Evolutionary conservation across 2,329 filamentous ascomycete species (phyloP).

Genomic region (Colletotrichum sp.): DNA sequence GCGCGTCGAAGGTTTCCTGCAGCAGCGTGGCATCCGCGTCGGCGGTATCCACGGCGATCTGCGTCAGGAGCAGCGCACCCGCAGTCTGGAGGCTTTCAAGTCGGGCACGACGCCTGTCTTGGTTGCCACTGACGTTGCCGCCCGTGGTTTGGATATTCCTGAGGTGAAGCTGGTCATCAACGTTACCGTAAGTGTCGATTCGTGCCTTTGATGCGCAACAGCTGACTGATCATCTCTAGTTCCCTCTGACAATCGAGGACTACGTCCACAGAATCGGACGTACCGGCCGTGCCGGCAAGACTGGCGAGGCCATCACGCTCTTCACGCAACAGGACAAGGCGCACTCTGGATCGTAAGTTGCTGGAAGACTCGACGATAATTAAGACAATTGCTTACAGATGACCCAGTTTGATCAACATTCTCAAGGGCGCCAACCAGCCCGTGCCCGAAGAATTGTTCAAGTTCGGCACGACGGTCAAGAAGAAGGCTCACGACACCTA

Average conservation of each 20-base stretch:
- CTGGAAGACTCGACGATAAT: neutral
- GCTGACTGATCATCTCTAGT: slow-evolving; percentile 47
- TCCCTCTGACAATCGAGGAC: slow-evolving; percentile 93
- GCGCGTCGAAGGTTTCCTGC: slow-evolving; percentile 82
- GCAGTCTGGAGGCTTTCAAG: slow-evolving; percentile 91
- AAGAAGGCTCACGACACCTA: slow-evolving; percentile 98
- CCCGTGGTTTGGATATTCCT: slow-evolving; percentile 92
- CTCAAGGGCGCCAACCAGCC: slow-evolving; percentile 90
- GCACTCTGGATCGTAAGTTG: slow-evolving; percentile 82
- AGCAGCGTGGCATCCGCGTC: slow-evolving; percentile 79
- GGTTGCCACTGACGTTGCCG: slow-evolving; percentile 95
- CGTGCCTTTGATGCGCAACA: neutral
- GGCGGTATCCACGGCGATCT: slow-evolving; percentile 94
- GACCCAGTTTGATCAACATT: slow-evolving; percentile 82
- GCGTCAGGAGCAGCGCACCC: slow-evolving; percentile 85
- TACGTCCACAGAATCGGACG: slow-evolving; percentile 97
- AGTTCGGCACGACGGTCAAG: slow-evolving; percentile 98
- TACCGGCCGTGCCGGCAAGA: slow-evolving; percentile 90
- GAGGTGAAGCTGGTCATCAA: slow-evolving; percentile 95
- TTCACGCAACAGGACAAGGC: slow-evolving; percentile 96
- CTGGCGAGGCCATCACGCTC: slow-evolving; percentile 86
- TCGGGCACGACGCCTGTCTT: slow-evolving; percentile 79
- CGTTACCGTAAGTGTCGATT: slow-evolving; percentile 64
- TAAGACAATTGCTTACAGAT: slow-evolving; percentile 21
- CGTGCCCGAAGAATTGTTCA: slow-evolving; percentile 88